These are phyloP conservation scores for Candolleomyces eurysporus DNA, from an alignment of 768 basidiomycete genomes.

Conservation along the genomic window DNA sequence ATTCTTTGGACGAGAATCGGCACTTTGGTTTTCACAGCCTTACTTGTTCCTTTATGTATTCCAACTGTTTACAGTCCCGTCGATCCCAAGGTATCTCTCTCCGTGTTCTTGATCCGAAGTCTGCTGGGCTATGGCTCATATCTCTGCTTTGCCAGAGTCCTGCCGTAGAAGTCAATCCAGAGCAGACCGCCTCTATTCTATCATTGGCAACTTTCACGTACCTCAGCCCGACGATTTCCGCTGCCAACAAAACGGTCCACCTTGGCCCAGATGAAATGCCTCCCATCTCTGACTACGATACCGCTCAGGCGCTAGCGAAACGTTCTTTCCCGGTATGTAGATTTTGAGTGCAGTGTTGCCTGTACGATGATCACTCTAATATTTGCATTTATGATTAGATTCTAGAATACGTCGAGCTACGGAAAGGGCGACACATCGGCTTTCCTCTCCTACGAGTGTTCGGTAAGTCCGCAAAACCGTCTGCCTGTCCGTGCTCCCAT, in stretches of 20 bases:
- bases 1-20: slow-evolving; percentile 24
- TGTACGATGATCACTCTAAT: too few species aligned
- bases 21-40: slow-evolving; percentile 36
- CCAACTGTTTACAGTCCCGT: slow-evolving; percentile 54
- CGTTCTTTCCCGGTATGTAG: slow-evolving; percentile 24
- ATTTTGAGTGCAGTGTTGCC: too few species aligned
- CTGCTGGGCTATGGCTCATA: background rate
- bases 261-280: slow-evolving; percentile 54
- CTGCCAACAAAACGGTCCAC: slow-evolving; percentile 44
- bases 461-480: slow-evolving; percentile 16
- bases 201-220: slow-evolving; percentile 48
- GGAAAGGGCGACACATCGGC: slow-evolving; percentile 43
- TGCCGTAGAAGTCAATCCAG: slow-evolving; percentile 34
- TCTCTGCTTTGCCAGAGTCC: background rate
- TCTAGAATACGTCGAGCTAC: slow-evolving; percentile 8
- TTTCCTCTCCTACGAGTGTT: slow-evolving; percentile 42
- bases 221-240: slow-evolving; percentile 50
- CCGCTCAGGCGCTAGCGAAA: slow-evolving; percentile 24
- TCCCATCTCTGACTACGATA: slow-evolving; percentile 64
- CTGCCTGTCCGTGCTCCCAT: background rate
- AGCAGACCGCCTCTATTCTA: slow-evolving; percentile 49
- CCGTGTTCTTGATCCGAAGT: too few species aligned
- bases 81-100: slow-evolving; percentile 36
- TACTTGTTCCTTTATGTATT: slow-evolving; percentile 48
- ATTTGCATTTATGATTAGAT: too few species aligned